These are phyloP conservation scores for Podospora didyma DNA, from an alignment of 495 filamentous ascomycete species.

Conservation along the genomic window DNA sequence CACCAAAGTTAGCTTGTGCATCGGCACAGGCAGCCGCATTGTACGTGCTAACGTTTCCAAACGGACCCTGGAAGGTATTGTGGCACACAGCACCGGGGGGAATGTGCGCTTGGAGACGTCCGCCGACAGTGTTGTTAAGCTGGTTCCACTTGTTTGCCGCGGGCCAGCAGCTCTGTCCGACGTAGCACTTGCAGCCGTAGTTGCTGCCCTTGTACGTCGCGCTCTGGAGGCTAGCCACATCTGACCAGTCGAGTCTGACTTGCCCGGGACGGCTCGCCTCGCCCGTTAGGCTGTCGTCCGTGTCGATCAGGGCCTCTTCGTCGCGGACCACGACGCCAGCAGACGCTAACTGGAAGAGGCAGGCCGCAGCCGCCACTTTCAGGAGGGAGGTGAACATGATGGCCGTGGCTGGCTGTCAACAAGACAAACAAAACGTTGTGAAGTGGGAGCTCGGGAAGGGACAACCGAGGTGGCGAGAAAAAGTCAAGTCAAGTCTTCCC, in stretches of 20 bases:
- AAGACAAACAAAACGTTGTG: too few relatives aligned
- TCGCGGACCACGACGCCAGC: conserved; percentile 12
- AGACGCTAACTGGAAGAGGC: too few relatives aligned
- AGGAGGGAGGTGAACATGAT: too few relatives aligned
- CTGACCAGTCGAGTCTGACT: conserved; percentile 6
- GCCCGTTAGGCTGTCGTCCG: too few relatives aligned
- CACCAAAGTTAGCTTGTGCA: conserved; percentile 18
- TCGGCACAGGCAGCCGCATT: conserved; percentile 24
- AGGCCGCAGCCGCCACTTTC: too few relatives aligned
- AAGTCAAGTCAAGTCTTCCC: too few relatives aligned
- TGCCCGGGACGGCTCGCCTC: too few relatives aligned
- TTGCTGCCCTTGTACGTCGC: conserved; percentile 13
- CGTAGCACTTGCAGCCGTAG: conserved; percentile 34
- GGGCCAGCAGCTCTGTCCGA: conserved; percentile 34
- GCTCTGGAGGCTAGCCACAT: conserved; percentile 3
- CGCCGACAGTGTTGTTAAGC: conserved; percentile 28
- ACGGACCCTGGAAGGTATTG: conserved; percentile 19
- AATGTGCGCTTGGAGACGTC: conserved; percentile 20
- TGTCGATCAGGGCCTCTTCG: too few relatives aligned
- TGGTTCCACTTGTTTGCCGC: conserved; percentile 19
- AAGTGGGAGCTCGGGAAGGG: too few relatives aligned
- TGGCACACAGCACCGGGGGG: conserved; percentile 28
- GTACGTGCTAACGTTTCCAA: conserved; percentile 26
- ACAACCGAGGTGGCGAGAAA: too few relatives aligned
- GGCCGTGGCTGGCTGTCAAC: too few relatives aligned